Evolutionary conservation across 2,329 filamentous ascomycete species (phyloP), one percentile per base, ranked within the genome.

Genomic region (Colletotrichum sp.): DNA sequence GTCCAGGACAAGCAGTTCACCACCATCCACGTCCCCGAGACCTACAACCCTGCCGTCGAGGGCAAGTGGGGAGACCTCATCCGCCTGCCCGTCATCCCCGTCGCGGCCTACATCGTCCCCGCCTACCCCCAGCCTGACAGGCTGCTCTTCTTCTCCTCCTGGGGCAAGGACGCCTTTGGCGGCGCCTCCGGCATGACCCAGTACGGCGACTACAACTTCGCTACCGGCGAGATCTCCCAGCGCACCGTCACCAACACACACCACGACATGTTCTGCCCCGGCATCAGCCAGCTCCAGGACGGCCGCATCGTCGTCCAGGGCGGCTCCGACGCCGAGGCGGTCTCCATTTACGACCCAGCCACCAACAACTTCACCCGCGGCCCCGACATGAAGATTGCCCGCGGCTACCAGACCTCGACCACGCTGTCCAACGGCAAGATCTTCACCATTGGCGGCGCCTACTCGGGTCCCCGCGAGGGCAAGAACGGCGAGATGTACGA

Each of bases 401-500:
- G 90, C 28, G 89, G 89, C 9, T 91, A 92, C 74, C 90, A 92
- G 67, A 82, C 89, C 0, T 86, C 87, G 1, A 83, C 87, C 0
- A 90, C 87, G 0, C 79, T 87, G 2, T 89, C 89, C 0, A 86
- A 91, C 74, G 91, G 91, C 6, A 83, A 86, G 1, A 86, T 92
- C 28, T 93, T 92, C 80, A 87, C 85, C 15, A 91, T 92, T 48
- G 91, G 91, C 21, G 91, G 91, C 6, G 90, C 88, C 0, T 85
- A 80, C 78, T 88, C 85, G 12, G 91, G 90, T 34, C 86, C 84
- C 0, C 72, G 78, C 6, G 85, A 87, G 36, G 85, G 85, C 34
- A 92, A 92, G 83, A 87, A 91, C 74, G 91, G 89, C 58, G 91
- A 93, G 78, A 81, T 91, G 21, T 92, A 87, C 79, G 82, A 89